These are phyloP conservation scores for Fusarium sp. DNA, from an alignment of 2,329 filamentous ascomycete genomes.

Conservation along the genomic window DNA sequence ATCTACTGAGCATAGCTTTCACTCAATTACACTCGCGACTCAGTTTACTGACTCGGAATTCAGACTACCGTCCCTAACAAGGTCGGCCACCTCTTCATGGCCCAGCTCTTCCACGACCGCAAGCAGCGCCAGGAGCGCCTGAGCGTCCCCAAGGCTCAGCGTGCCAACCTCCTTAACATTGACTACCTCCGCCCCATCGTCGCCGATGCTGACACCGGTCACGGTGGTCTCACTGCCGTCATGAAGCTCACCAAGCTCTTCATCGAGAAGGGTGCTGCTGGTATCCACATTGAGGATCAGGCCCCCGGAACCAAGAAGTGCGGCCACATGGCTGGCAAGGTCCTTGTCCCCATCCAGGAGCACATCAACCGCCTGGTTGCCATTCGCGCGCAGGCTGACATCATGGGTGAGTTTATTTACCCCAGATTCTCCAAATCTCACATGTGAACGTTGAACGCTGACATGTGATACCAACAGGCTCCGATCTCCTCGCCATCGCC, in stretches of 20 bases:
- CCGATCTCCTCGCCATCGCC: conserved; percentile 89
- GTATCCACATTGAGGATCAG: conserved; percentile 99
- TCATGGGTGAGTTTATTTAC: conserved; percentile 78
- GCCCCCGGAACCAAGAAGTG: conserved; percentile 99
- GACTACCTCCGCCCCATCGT: conserved; percentile 97
- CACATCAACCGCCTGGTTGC: conserved; percentile 98
- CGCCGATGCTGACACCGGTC: conserved; percentile 96
- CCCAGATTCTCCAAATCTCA: conserved; percentile 24
- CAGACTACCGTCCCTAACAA: conserved; percentile 99
- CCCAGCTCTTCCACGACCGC: conserved; percentile 98
- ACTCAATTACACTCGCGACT: background rate
- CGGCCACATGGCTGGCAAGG: conserved; percentile 99
- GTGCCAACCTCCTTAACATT: conserved; percentile 79
- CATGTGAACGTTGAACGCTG: conserved; percentile 18
- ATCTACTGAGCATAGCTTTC: background rate
- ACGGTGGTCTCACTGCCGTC: conserved; percentile 96
- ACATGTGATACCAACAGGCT: conserved; percentile 60
- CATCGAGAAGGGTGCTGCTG: conserved; percentile 94
- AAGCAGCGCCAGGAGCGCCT: conserved; percentile 98
- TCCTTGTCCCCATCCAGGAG: conserved; percentile 94
- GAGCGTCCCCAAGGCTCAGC: conserved; percentile 77
- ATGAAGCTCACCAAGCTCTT: conserved; percentile 99
- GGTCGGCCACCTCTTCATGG: conserved; percentile 96
- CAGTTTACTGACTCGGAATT: conserved; percentile 55
- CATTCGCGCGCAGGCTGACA: conserved; percentile 96